Evolutionary conservation across 2,329 filamentous ascomycete species (phyloP).

Genomic region (Fusarium poae): DNA sequence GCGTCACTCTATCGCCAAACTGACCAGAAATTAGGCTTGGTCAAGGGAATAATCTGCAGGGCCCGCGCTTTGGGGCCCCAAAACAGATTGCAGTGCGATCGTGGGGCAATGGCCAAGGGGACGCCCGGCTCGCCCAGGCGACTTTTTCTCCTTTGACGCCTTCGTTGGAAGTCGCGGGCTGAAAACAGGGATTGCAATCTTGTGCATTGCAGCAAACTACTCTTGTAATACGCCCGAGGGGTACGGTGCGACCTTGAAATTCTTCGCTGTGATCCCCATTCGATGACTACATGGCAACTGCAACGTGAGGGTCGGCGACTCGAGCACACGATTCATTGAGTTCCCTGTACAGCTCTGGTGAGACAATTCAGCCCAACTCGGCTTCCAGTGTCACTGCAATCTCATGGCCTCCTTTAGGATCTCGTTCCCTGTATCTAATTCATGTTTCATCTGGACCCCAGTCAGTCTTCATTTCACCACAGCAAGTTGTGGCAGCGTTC

Average conservation of each 20-base stretch:
- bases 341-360: conserved; percentile 26
- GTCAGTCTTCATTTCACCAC: conserved; percentile 15
- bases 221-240: conserved; percentile 34
- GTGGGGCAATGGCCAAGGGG: conserved; percentile 46
- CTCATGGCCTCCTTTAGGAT: conserved; percentile 26
- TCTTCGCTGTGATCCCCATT: conserved; percentile 33
- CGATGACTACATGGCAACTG: conserved; percentile 30
- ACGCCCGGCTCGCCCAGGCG: conserved; percentile 37
- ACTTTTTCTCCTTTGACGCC: conserved; percentile 43
- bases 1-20: conserved; percentile 47
- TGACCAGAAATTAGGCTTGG: conserved; percentile 39
- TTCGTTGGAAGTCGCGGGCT: conserved; percentile 46
- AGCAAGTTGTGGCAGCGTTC: conserved; percentile 13
- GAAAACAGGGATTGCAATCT: conserved; percentile 50
- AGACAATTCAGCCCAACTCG: conserved; percentile 37
- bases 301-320: conserved; percentile 25
- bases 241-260: conserved; percentile 32
- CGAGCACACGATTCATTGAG: conserved; percentile 32
- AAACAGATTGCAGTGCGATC: conserved; percentile 51
- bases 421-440: conserved; percentile 20
- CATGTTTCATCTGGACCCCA: conserved; percentile 33
- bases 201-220: conserved; percentile 39
- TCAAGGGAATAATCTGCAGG: conserved; percentile 39
- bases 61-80: conserved; percentile 23
- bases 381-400: conserved; percentile 38